Evolutionary conservation across 768 basidiomycete species (phyloP).

Genomic region (Daedaleopsis nitida): DNA sequence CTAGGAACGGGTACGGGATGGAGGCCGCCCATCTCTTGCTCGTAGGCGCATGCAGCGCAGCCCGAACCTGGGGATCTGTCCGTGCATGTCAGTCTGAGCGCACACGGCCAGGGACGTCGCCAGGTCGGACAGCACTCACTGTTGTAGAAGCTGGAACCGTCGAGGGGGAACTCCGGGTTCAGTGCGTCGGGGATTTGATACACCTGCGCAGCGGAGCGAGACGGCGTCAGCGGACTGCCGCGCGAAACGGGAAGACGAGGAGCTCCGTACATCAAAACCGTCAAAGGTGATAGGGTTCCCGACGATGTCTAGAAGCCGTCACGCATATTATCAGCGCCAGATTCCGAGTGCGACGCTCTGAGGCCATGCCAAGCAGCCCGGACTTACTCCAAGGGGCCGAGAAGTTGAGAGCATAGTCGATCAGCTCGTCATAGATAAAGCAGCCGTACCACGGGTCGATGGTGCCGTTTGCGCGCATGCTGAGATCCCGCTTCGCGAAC

Average conservation of each 20-base stretch:
- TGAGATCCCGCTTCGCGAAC: slow-evolving; percentile 43
- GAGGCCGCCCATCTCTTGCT: slow-evolving; percentile 47
- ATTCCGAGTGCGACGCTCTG: background rate
- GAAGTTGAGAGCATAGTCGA: slow-evolving; percentile 74
- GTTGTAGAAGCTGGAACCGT: slow-evolving; percentile 63
- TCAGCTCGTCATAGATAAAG: slow-evolving; percentile 60
- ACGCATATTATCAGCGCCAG: background rate
- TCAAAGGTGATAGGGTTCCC: background rate
- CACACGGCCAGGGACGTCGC: no score
- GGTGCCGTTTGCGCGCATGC: slow-evolving; percentile 51
- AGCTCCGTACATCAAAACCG: slow-evolving; percentile 18
- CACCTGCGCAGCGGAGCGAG: slow-evolving; percentile 13
- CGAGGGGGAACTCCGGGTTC: slow-evolving; percentile 49
- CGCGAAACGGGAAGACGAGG: slow-evolving; percentile 8
- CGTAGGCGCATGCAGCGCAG: slow-evolving; percentile 69
- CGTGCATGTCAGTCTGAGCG: background rate
- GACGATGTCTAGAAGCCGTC: background rate
- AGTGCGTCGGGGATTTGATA: slow-evolving; percentile 36
- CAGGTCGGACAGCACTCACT: slow-evolving; percentile 36
- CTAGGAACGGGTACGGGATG: slow-evolving; percentile 34
- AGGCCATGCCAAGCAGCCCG: background rate
- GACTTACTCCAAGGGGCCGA: slow-evolving; percentile 59
- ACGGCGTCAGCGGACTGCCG: background rate
- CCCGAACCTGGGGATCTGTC: slow-evolving; percentile 52
- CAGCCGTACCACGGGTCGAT: slow-evolving; percentile 47